phyloP scores from a whole-genome alignment of 139 green algal genomes.

The Picochlorum sp. region DNA sequence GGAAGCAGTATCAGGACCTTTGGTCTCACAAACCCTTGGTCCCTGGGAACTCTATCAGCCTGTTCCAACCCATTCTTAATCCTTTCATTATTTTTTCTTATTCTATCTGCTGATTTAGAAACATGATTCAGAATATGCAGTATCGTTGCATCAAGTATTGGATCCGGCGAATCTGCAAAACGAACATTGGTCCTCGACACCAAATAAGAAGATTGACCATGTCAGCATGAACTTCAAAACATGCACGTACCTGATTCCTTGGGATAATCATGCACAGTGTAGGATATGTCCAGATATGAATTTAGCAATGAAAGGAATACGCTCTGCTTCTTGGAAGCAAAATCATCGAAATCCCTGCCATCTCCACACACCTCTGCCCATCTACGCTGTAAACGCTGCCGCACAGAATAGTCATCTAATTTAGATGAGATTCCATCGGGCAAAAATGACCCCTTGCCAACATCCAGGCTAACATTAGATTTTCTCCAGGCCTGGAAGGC shows the following conservation, averaged over 20 bases:
- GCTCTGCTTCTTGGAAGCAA: slow-evolving; percentile 28
- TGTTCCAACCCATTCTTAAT: neutral
- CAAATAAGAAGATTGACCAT: neutral
- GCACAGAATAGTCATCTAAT: slow-evolving; percentile 33
- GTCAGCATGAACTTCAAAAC: neutral
- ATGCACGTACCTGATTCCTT: neutral
- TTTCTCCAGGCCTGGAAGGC: too few relatives aligned
- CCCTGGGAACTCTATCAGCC: slow-evolving; percentile 22
- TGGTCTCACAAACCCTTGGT: slow-evolving; percentile 79
- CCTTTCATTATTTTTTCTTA: slow-evolving; percentile 79
- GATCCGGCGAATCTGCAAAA: slow-evolving; percentile 16
- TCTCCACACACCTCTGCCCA: slow-evolving; percentile 41
- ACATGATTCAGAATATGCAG: slow-evolving; percentile 80
- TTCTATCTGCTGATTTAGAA: slow-evolving; percentile 54
- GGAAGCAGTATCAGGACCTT: slow-evolving; percentile 88
- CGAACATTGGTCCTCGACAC: too few relatives aligned
- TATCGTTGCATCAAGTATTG: slow-evolving; percentile 53
- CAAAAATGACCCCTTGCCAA: too few relatives aligned
- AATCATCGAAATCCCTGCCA: slow-evolving; percentile 19
- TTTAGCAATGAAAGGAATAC: slow-evolving; percentile 42
- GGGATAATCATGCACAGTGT: slow-evolving; percentile 36
- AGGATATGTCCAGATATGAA: slow-evolving; percentile 47
- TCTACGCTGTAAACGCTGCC: slow-evolving; percentile 37
- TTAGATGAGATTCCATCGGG: too few relatives aligned
- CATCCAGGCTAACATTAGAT: too few relatives aligned